Evolutionary conservation across 106 monocot genomes (phyloP).

Genomic region (Xerophyta viscosa): DNA sequence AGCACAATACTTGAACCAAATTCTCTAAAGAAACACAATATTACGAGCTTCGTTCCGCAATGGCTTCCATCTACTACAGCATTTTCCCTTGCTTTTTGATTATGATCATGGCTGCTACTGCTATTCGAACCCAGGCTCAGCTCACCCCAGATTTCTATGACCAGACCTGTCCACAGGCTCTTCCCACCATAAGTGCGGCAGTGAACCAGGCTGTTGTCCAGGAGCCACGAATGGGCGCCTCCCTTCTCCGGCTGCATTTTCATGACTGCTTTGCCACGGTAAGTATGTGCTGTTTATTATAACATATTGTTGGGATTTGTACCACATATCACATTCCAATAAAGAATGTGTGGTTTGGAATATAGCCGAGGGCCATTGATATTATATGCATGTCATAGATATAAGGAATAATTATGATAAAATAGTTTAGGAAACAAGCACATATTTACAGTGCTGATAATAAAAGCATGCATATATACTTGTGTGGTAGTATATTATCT

Average conservation of each 20-base stretch:
- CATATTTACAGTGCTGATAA: too few species aligned
- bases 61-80: background rate
- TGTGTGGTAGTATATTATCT: too few species aligned
- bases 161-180: conserved; percentile 18
- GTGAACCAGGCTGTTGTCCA: conserved; percentile 21
- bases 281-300: background rate
- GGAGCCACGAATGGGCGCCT: conserved; percentile 41
- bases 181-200: conserved; percentile 14
- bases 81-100: background rate
- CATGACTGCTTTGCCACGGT: conserved; percentile 57
- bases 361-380: too few species aligned
- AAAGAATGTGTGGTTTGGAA: too few species aligned
- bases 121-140: conserved; percentile 12
- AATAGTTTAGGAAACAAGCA: too few species aligned
- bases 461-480: too few species aligned
- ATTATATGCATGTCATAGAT: too few species aligned
- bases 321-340: too few species aligned
- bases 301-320: too few species aligned
- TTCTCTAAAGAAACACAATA: too few species aligned
- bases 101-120: background rate
- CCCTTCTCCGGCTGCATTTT: conserved; percentile 46
- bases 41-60: background rate
- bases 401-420: too few species aligned
- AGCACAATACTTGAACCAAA: too few species aligned
- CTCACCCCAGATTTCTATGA: conserved; percentile 26